Base-by-base conservation (phyloP, 345 rosid genomes). In the Salix udensis region DNA sequence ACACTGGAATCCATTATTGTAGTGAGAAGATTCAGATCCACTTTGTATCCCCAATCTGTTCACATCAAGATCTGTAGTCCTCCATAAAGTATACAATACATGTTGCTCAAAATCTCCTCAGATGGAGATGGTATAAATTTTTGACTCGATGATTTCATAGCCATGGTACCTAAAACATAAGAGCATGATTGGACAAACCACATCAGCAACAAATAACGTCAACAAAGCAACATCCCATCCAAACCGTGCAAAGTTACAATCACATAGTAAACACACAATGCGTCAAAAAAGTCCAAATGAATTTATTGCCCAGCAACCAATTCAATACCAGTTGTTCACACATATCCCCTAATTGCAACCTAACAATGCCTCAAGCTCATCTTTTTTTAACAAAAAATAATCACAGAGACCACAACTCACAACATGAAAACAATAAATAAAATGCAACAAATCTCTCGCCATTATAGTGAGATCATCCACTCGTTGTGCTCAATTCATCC, bases 1-100 rank as follows among this genome's bases (percentile, higher is more conserved):
- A 68, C 74, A 77, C 73, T 71, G 68, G 85, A 76, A 79, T 88
- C 90, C 86, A 88, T 87, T 46, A 55, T 66, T 65, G 70, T 7
- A 65, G 61, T 24, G 14, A 65, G 68, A 64, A 71, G 37, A 74
- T 61, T 69, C 13, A 68, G 64, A 81, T 79, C 80, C 74, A 60
- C 74, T 77, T 75, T 19, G 37, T 34, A 19, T 40, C 53, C 39
- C 50, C 28, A 61, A 60, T 72, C 44, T 30, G 11, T 68, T 55
- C 55, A 15, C 19, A 50, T 67, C 52, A 31, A 65, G 6, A 61
- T 70, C 79, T 44, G 55, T 6, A 18, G 62, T 67, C 40, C 64
- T 67, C 65, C 66, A 50, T 19, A 50, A n/a, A 67, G 42, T 73
- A 30, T 39, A 66, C 72, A 65, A 77, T 31, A 77, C 61, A 50